Base-by-base conservation (phyloP, 2,329 filamentous ascomycete genomes). In the Fusarium sp. region DNA sequence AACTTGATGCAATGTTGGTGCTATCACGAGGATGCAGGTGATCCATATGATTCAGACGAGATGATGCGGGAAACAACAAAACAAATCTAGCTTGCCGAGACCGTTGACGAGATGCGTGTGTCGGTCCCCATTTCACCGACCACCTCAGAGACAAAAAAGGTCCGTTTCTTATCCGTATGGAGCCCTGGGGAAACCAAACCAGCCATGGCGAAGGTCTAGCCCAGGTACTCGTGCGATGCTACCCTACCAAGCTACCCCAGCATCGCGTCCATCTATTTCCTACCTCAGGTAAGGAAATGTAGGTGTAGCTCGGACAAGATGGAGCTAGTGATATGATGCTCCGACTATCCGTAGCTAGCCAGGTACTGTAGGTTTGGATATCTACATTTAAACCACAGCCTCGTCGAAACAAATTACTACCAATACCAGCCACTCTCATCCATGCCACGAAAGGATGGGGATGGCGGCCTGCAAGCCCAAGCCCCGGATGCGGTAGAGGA, bases 181-280 rank as follows among this genome's bases (percentile, higher is more conserved):
- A 71, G 27, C 27, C 27, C 27, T 29, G 27, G 27, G 27, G 27
- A 29, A 29, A 29, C 27, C 27, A 29, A 29, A 7, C 27, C 27
- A 64, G 57, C 29, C 20, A 67, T 54, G 31, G 22, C 37, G 60
- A 72, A 72, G 67, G 71, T 59, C 54, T 74, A 72, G 68, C 54
- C 54, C 71, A 74, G 71, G 71, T 37, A 72, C 71, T 74, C 68
- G 71, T 69, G 71, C 72, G 71, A 74, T 74, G 43, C 60, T 39
- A 72, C 71, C 52, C 69, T 72, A 65, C 60, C 48, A 54, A 71
- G 65, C 57, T 72, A 74, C 71, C 71, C 71, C 64, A 68, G 68
- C 50, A 73, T 71, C 68, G 29, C 63, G 48, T 71, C 48, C 48
- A 52, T 52, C 48, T 52, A 29, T 29, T 52, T 48, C 48, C 48